Base-by-base conservation (phyloP, 768 basidiomycete genomes). In the Cystoderma amianthinum region DNA sequence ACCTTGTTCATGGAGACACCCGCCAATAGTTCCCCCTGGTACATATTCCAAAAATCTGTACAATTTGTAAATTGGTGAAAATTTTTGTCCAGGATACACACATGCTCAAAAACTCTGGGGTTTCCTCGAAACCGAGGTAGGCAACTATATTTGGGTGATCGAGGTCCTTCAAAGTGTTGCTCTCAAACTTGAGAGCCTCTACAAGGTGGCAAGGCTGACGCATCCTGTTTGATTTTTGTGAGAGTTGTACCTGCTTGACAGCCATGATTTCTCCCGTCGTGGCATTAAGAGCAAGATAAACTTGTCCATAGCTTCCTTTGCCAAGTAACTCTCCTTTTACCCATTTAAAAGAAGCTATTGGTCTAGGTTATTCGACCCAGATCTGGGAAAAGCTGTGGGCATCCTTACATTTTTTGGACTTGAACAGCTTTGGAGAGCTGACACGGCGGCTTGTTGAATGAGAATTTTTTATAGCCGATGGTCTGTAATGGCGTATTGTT, bases 11-110 rank as follows among this genome's bases (percentile, higher is more conserved):
- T 78, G 72, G 46, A 95, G 59, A 62, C 85, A 78, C 47, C 80
- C 74, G 52, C 80, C 82, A 41, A 97, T 80, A 1, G 90, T 91
- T n/a, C 94, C 93, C 44, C 94, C 94, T 23, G 92, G 88, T 22
- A 97, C 87, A 56, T 97, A 97, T 62, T 97, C 92, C 53, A 97
- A 64, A 65, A 97, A 96, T 50, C 92, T 95, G 47, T 28, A 42
- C 20, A 51, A 23, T 13, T 32, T 28, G 38, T 34, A 34, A n/a
- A 34, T 38, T 34, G 4, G 32, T 25, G 9, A 15, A 25, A 34
- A 23, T 28, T 4, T 34, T n/a, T n/a, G n/a, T n/a, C n/a, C n/a
- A n/a, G n/a, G n/a, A n/a, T 35, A 46, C 85, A 57, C 57, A 90
- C 90, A 94, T 86, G 68, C 82, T 91, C 30, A 92, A 62, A 55